Conservation (phyloP, 495 filamentous ascomycete species). For the Pyrenula aspistea region DNA sequence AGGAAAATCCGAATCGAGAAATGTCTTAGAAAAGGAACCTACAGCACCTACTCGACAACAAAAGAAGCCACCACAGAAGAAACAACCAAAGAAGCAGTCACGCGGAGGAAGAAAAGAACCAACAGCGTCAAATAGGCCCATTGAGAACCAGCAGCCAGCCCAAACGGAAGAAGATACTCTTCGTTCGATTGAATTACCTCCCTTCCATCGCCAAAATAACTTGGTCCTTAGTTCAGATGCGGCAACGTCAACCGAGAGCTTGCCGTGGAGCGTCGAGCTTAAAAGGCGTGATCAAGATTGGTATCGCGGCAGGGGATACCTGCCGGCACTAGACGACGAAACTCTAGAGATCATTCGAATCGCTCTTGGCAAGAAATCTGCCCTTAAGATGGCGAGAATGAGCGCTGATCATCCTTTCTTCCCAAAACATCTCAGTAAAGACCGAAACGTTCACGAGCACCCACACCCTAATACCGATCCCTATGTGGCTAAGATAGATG, state of each 20-base stretch:
- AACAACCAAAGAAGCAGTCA: neutral
- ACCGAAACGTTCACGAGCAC: conserved; percentile 2
- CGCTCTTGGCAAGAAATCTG: neutral
- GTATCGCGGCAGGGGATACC: conserved; percentile 5
- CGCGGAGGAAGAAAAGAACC: neutral
- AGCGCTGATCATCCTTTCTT: neutral
- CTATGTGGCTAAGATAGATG: neutral
- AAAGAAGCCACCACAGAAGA: neutral
- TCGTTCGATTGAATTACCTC: neutral
- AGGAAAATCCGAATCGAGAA: no score
- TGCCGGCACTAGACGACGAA: conserved; percentile 7
- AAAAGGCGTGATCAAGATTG: conserved; percentile 3
- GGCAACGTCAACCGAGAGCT: neutral
- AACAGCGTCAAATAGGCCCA: neutral
- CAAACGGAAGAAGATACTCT: neutral
- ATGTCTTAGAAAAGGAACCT: neutral
- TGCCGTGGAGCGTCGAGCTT: neutral
- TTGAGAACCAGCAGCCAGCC: neutral
- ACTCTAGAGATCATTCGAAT: conserved; percentile 2
- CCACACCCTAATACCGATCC: neutral
- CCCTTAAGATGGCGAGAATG: conserved; percentile 1
- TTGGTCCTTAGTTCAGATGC: neutral
- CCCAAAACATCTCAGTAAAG: neutral
- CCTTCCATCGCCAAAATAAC: neutral
- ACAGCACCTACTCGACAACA: neutral